Evolutionary conservation across 1,139 yeast species (phyloP).

Genomic region (Debaryomyces singareniensis): DNA sequence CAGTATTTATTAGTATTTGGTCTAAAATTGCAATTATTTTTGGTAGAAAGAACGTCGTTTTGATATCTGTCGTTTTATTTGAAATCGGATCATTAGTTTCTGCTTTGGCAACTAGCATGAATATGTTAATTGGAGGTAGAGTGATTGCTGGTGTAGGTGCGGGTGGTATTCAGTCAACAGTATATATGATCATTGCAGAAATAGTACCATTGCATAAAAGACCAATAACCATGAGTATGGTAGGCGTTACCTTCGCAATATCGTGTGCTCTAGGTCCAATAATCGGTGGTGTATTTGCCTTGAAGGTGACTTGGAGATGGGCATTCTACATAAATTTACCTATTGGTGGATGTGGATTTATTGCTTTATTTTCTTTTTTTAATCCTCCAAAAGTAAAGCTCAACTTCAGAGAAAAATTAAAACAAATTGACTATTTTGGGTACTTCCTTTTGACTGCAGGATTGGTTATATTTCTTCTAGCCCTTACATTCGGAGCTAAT

Average conservation of each 20-base stretch:
- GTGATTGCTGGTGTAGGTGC: constrained; percentile 71
- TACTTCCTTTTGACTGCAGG: constrained; percentile 24
- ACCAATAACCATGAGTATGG: constrained; percentile 42
- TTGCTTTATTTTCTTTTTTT: constrained; percentile 41
- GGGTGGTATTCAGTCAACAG: constrained; percentile 60
- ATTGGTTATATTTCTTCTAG: constrained; percentile 25
- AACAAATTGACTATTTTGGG: constrained; percentile 28
- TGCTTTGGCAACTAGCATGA: constrained; percentile 52
- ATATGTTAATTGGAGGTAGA: constrained; percentile 63
- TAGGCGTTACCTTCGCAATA: constrained; percentile 49
- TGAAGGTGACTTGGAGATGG: constrained; percentile 70
- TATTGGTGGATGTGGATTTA: constrained; percentile 52
- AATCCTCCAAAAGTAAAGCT: constrained; percentile 49
- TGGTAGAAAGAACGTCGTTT: constrained; percentile 51
- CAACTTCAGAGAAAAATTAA: constrained; percentile 31
- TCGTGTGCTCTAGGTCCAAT: constrained; percentile 61
- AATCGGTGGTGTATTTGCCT: constrained; percentile 61
- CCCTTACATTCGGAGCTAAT: constrained; percentile 30
- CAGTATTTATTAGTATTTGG: constrained; percentile 49
- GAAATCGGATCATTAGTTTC: constrained; percentile 59
- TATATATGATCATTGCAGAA: constrained; percentile 54
- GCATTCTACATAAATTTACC: constrained; percentile 71
- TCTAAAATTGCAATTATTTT: constrained; percentile 56
- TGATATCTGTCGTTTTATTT: constrained; percentile 47
- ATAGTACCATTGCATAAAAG: constrained; percentile 55